Evolutionary conservation across 768 basidiomycete species (phyloP).

Genomic region (Lactarius hengduanensis): DNA sequence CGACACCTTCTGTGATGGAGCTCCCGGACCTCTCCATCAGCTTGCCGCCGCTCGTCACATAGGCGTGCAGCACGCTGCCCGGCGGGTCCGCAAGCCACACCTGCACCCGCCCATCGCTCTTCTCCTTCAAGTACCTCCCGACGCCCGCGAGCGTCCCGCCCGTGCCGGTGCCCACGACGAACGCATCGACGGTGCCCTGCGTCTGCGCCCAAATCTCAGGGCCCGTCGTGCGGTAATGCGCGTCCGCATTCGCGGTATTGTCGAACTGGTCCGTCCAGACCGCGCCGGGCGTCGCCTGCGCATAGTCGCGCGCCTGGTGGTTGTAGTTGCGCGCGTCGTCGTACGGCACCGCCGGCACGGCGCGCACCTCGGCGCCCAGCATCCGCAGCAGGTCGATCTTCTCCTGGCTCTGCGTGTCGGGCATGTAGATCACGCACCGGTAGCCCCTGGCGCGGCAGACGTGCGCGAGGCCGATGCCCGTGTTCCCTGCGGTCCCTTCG

Average conservation of each 20-base stretch:
- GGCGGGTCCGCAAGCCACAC: constrained; percentile 97
- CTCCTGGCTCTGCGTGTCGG: constrained; percentile 94
- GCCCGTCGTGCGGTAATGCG: constrained; percentile 88
- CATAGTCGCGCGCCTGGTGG: constrained; percentile 92
- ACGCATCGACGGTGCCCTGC: constrained; percentile 76
- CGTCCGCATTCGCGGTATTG: constrained; percentile 86
- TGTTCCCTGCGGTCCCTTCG: constrained; percentile 98
- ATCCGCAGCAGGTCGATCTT: constrained; percentile 97
- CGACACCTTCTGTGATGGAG: constrained; percentile 85
- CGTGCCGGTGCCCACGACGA: constrained; percentile 92
- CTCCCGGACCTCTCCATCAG: constrained; percentile 76
- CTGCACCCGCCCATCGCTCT: constrained; percentile 73
- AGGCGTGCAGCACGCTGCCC: constrained; percentile 86
- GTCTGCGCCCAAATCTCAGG: constrained; percentile 97
- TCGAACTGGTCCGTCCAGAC: constrained; percentile 99
- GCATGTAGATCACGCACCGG: constrained; percentile 99
- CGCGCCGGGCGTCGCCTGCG: constrained; percentile 68
- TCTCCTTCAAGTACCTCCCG: constrained; percentile 81
- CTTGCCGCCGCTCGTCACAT: constrained; percentile 76
- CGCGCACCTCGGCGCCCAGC: constrained; percentile 95
- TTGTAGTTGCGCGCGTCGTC: constrained; percentile 97
- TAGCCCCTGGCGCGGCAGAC: constrained; percentile 93
- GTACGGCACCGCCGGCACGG: constrained; percentile 95
- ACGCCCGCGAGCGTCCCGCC: constrained; percentile 94
- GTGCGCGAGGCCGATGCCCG: constrained; percentile 93